A percentile compares a stretch with the other conserved stretches of the same genome.
Conservation (phyloP, 1,284 basidiomycete genomes). For the Fistulina hepatica region DNA sequence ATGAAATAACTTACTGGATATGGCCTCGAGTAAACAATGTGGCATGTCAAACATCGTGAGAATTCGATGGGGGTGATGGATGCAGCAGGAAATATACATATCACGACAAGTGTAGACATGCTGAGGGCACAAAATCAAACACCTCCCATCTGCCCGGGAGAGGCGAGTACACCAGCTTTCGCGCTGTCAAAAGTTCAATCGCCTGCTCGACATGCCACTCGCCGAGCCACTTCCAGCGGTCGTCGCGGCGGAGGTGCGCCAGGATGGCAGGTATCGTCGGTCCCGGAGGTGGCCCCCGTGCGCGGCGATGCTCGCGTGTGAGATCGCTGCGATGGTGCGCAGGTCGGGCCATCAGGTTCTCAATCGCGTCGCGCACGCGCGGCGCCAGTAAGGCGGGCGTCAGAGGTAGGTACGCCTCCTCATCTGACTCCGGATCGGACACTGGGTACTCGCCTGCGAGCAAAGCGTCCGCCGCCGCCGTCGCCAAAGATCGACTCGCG, state of each 20-base stretch:
- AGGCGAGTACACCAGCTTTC: neutral
- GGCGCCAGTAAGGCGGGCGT: slow-evolving; percentile 38
- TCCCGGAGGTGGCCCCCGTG: slow-evolving; percentile 20
- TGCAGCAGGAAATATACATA: too few species aligned
- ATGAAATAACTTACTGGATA: too few species aligned
- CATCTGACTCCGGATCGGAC: slow-evolving; percentile 49
- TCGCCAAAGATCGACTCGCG: neutral
- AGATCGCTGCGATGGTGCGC: slow-evolving; percentile 9
- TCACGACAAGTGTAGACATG: too few species aligned
- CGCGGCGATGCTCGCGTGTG: slow-evolving; percentile 11
- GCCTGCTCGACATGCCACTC: neutral
- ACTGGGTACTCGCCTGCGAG: too few species aligned
- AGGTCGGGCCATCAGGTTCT: slow-evolving; percentile 21
- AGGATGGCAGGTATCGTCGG: slow-evolving; percentile 30
- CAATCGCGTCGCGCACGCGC: slow-evolving; percentile 37
- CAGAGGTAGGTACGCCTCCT: slow-evolving; percentile 56
- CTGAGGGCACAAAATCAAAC: too few species aligned
- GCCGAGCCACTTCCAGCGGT: neutral
- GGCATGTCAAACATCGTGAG: too few species aligned
- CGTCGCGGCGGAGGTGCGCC: neutral
- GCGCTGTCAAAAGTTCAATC: neutral
- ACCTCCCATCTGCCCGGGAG: neutral
- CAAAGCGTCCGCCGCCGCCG: slow-evolving; percentile 21
- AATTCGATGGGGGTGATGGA: too few species aligned
- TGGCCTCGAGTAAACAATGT: too few species aligned